A percentile compares a stretch with the other conserved stretches of the same genome.
Evolutionary conservation across 2,329 filamentous ascomycete genomes (phyloP).

Genomic region (Cadophora luteo-olivacea): DNA sequence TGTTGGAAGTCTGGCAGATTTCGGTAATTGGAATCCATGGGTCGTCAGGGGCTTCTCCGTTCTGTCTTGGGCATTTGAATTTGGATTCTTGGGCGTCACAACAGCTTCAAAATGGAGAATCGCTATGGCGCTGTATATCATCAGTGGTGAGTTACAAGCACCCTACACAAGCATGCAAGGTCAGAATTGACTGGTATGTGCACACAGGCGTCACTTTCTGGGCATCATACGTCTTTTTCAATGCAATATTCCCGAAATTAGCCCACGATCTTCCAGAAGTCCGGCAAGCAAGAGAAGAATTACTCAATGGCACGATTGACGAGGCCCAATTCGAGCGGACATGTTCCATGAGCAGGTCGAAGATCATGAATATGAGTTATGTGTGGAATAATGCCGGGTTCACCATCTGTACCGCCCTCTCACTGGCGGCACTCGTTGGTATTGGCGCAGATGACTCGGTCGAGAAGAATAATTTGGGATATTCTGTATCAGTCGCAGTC

Average conservation of each 20-base stretch:
- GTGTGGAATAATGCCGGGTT: constrained; percentile 44
- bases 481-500: constrained; percentile 42
- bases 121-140: constrained; percentile 43
- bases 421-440: constrained; percentile 39
- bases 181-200: not conserved
- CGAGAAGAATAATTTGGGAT: constrained; percentile 42
- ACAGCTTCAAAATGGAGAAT: constrained; percentile 39
- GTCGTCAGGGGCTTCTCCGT: constrained; percentile 43
- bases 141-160: constrained; percentile 39
- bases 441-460: constrained; percentile 38
- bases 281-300: constrained; percentile 35
- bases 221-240: constrained; percentile 45
- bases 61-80: constrained; percentile 42
- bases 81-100: constrained; percentile 42
- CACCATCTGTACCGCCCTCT: constrained; percentile 39
- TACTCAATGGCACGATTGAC: constrained; percentile 35
- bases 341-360: constrained; percentile 41
- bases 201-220: constrained; percentile 41
- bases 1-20: constrained; percentile 43
- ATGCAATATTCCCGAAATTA: constrained; percentile 44
- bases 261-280: constrained; percentile 42
- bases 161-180: not conserved
- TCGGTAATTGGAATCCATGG: constrained; percentile 44
- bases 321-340: constrained; percentile 40
- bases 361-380: constrained; percentile 44